A percentile compares a stretch with the other conserved stretches of the same genome.
phyloP scores from a whole-genome alignment of 2,329 filamentous ascomycete species.

The Botrytis byssoidea region DNA sequence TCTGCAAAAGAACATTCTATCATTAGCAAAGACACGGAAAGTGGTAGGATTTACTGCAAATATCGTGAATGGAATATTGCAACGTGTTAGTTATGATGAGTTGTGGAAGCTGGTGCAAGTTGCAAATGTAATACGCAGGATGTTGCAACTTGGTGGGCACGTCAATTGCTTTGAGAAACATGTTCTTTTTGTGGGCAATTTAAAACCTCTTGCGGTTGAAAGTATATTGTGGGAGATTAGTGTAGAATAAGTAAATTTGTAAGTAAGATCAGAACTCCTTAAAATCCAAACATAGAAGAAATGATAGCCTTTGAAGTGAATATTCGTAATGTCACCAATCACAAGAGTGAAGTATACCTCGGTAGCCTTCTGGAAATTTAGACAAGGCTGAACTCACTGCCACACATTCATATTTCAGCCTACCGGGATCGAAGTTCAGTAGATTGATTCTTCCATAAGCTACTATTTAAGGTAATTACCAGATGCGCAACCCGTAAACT shows the following conservation, averaged over 20 bases:
- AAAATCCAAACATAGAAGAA: not conserved
- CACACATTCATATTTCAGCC: not conserved
- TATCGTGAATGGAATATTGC: accelerated
- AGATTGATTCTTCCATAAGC: not conserved
- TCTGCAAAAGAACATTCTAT: not conserved
- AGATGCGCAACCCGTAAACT: too few relatives aligned
- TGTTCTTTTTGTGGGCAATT: too few relatives aligned
- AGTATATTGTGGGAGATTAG: too few relatives aligned
- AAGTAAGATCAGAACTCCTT: not conserved
- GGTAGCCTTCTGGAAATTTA: not conserved
- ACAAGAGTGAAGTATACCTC: not conserved
- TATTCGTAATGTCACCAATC: not conserved
- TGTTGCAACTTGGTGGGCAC: not conserved
- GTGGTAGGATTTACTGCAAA: not conserved
- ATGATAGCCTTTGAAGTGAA: not conserved
- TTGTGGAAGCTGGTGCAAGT: not conserved
- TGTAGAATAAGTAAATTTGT: not conserved
- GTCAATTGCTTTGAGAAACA: not conserved
- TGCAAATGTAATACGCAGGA: not conserved
- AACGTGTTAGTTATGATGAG: not conserved
- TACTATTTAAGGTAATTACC: not conserved
- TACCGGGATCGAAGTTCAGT: not conserved
- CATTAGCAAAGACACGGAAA: not conserved
- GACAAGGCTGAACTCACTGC: not conserved
- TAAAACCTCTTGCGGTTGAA: too few relatives aligned